Conservation (phyloP, 768 basidiomycete genomes). For the Amylocystis lapponica region DNA sequence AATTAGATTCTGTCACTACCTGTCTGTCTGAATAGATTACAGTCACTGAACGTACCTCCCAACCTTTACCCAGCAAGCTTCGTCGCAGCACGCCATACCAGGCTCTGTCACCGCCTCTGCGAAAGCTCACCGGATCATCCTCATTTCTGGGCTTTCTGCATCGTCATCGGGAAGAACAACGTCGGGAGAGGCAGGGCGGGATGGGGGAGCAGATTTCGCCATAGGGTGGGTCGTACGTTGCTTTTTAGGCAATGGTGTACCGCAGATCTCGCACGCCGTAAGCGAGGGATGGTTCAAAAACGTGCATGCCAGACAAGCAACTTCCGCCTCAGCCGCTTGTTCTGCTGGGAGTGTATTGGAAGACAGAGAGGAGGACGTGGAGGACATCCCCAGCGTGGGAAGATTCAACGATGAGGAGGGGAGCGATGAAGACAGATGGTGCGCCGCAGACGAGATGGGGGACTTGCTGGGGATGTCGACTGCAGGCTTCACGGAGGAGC, state of each 20-base stretch:
- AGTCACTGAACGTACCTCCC: conserved; percentile 73
- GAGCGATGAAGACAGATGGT: conserved; percentile 35
- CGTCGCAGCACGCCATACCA: conserved; percentile 77
- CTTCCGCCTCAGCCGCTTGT: conserved; percentile 21
- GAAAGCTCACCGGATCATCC: conserved; percentile 81
- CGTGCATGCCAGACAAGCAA: conserved; percentile 83
- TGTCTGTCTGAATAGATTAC: no score
- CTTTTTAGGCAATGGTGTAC: conserved; percentile 50
- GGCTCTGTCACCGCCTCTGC: conserved; percentile 82
- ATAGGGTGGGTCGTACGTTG: conserved; percentile 16
- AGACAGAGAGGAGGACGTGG: conserved; percentile 30
- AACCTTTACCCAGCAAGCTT: conserved; percentile 62
- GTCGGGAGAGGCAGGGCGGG: conserved; percentile 49
- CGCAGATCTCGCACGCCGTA: conserved; percentile 79
- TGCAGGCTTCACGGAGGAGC: conserved; percentile 24
- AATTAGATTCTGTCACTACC: no score
- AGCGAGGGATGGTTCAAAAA: conserved; percentile 84
- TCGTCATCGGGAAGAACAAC: conserved; percentile 30
- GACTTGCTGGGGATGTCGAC: conserved; percentile 18
- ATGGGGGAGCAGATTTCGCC: conserved; percentile 59
- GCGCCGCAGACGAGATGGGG: conserved; percentile 13
- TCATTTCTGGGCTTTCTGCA: conserved; percentile 30
- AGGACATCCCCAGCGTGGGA: conserved; percentile 10
- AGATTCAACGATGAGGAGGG: conserved; percentile 31
- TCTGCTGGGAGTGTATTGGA: conserved; percentile 1